Percentiles rank a stretch among this genome's conserved stretches.
Evolutionary conservation across 2,329 filamentous ascomycete species (phyloP).

Genomic region (Fusarium sublunatum): DNA sequence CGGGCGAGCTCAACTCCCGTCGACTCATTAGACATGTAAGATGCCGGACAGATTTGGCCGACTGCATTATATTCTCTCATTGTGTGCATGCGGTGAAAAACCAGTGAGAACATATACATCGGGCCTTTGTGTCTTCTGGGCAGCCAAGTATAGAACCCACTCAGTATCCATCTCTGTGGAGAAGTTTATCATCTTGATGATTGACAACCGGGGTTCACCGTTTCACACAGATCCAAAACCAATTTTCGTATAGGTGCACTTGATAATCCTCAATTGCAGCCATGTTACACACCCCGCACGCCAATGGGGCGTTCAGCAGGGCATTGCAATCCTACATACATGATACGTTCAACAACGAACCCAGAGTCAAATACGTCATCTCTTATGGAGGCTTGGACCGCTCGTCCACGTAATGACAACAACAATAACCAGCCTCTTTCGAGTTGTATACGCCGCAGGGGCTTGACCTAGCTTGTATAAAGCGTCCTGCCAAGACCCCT

Average conservation of each 20-base stretch:
- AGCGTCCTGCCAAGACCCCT: background rate
- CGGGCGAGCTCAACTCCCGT: constrained; percentile 33
- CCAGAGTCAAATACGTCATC: constrained; percentile 5
- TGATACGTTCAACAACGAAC: background rate
- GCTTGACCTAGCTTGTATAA: constrained; percentile 16
- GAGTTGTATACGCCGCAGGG: constrained; percentile 18
- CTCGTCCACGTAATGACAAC: constrained; percentile 28
- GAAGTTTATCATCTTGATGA: constrained; percentile 11
- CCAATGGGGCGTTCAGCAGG: background rate
- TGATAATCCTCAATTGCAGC: background rate
- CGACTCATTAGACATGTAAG: background rate
- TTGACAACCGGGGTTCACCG: constrained; percentile 14
- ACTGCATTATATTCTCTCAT: background rate
- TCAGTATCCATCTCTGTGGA: background rate
- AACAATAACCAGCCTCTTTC: constrained; percentile 5
- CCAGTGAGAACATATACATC: too few species aligned
- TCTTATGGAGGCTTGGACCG: constrained; percentile 30
- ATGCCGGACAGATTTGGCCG: background rate
- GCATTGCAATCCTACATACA: constrained; percentile 1
- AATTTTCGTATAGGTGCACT: constrained; percentile 21
- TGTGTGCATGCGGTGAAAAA: background rate
- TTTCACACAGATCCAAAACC: constrained; percentile 24
- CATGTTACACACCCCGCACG: background rate
- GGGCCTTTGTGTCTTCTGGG: too few species aligned
- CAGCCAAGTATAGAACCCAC: background rate